phyloP scores from a whole-genome alignment of 1,284 basidiomycete species.

The Boletus sp. region DNA sequence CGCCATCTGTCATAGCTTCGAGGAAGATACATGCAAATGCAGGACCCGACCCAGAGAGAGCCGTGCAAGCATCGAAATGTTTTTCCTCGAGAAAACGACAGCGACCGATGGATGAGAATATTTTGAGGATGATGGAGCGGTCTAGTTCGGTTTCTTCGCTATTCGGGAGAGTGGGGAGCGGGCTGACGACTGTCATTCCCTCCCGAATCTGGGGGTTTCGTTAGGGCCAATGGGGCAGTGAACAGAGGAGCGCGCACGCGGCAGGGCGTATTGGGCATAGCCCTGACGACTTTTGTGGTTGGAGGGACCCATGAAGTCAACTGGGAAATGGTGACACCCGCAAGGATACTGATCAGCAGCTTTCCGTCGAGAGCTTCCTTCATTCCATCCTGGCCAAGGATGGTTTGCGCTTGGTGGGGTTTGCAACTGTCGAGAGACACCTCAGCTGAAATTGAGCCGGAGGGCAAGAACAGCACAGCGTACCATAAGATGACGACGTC shows the following conservation, averaged over 20 bases:
- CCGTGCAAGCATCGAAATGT: conserved; percentile 98
- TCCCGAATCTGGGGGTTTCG: conserved; percentile 74
- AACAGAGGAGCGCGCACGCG: conserved; percentile 53
- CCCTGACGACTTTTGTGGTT: conserved; percentile 84
- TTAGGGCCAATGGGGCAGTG: not conserved
- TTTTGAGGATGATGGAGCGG: conserved; percentile 79
- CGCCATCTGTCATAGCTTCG: conserved; percentile 98
- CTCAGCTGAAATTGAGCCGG: not conserved
- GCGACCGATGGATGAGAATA: conserved; percentile 92
- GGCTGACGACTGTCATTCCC: conserved; percentile 92
- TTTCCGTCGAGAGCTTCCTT: conserved; percentile 84
- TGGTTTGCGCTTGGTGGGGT: conserved; percentile 80
- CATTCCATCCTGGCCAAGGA: conserved; percentile 81
- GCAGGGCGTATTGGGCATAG: conserved; percentile 99
- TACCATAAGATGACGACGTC: conserved; percentile 91
- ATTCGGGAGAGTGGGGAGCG: conserved; percentile 51
- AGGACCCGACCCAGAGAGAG: conserved; percentile 92
- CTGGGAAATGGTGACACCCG: conserved; percentile 88
- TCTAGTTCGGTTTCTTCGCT: conserved; percentile 51
- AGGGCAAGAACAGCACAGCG: conserved; percentile 39
- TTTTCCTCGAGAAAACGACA: conserved; percentile 95
- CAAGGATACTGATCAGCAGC: conserved; percentile 93
- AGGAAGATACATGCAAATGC: conserved; percentile 96
- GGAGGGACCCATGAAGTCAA: conserved; percentile 71
- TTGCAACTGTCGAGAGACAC: conserved; percentile 68